Evolutionary conservation across 192 early-diverging fungal genomes (phyloP).

Genomic region (Linderina pennispora): DNA sequence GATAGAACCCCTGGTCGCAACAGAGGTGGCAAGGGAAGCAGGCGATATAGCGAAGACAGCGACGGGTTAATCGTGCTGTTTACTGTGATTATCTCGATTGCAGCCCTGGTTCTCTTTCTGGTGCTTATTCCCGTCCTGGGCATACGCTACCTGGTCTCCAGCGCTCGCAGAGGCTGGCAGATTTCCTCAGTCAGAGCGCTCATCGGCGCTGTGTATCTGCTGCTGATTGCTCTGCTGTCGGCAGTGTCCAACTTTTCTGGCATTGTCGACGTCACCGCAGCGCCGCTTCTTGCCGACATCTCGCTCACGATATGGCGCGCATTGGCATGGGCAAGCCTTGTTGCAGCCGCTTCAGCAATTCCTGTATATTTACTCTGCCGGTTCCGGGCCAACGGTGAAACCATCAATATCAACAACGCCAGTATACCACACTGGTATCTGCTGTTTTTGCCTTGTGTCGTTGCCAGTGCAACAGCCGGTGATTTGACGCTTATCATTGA

Average conservation of each 20-base stretch:
- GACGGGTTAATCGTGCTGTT: not conserved
- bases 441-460: constrained; percentile 13
- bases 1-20: not conserved
- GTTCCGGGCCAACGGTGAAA: not conserved
- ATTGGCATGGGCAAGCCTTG: constrained; percentile 6
- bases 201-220: not conserved
- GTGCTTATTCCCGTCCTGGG: not conserved
- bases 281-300: constrained; percentile 23
- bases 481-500: constrained; percentile 16
- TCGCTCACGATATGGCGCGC: constrained; percentile 9
- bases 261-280: constrained; percentile 16
- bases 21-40: not conserved
- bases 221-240: constrained; percentile 8
- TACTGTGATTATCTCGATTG: not conserved
- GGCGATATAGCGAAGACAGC: not conserved
- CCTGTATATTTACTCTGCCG: constrained; percentile 1
- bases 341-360: not conserved
- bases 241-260: constrained; percentile 16
- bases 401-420: not conserved
- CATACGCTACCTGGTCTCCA: not conserved
- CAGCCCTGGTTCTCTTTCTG: not conserved
- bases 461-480: constrained; percentile 7
- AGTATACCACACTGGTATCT: constrained; percentile 3
- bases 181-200: no score
- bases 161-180: no score